Conservation (phyloP, 805 yeast species). For the Alloascoidea hylecoeti region DNA sequence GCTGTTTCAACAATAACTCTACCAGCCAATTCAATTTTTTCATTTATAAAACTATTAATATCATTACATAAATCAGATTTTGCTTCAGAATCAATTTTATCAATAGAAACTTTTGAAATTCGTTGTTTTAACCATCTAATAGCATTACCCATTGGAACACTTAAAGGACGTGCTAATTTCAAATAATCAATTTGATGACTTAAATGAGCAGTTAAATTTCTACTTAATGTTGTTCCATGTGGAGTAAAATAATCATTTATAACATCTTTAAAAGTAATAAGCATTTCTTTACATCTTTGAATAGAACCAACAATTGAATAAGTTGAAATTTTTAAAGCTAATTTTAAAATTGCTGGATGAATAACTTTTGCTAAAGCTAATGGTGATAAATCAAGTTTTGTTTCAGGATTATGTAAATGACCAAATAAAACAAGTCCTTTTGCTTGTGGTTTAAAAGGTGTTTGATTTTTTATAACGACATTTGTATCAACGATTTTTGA, state of each 20-base stretch:
- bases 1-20: constrained; percentile 74
- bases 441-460: neutral
- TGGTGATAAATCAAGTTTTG: constrained; percentile 24
- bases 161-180: constrained; percentile 80
- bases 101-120: constrained; percentile 71
- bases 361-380: constrained; percentile 49
- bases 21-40: constrained; percentile 74
- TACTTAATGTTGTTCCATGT: constrained; percentile 65
- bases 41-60: constrained; percentile 73
- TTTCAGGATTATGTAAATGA: constrained; percentile 20
- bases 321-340: constrained; percentile 70
- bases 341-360: constrained; percentile 72
- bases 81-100: constrained; percentile 50
- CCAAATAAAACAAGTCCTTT: constrained; percentile 14
- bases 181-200: constrained; percentile 88
- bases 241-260: constrained; percentile 78
- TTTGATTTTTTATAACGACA: neutral
- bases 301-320: constrained; percentile 85
- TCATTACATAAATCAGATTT: constrained; percentile 45
- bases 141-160: constrained; percentile 94
- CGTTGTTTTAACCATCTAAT: constrained; percentile 95
- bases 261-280: constrained; percentile 70
- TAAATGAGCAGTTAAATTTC: constrained; percentile 79
- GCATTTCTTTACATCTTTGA: constrained; percentile 72
- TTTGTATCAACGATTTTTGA: neutral